Base-by-base conservation (phyloP, 2,329 filamentous ascomycete species). In the Stemphylium beticola region DNA sequence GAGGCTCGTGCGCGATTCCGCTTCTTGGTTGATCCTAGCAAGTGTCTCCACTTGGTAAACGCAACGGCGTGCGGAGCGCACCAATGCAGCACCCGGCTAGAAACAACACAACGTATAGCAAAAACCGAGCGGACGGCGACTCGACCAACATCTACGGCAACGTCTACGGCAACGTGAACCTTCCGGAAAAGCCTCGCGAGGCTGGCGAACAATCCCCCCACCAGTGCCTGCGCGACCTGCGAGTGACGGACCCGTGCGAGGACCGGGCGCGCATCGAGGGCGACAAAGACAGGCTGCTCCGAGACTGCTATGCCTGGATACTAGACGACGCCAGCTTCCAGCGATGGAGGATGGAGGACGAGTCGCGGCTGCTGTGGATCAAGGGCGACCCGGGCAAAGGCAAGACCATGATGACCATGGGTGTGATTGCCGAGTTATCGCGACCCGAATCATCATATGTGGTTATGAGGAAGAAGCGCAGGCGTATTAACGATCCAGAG, bases 341-440 rank as follows among this genome's bases (percentile, higher is more conserved):
- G 40, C 51, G 43, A 40, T 71, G 66, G 70, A 49, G 51, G 26
- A 50, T 12, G 24, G 11, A 55, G 6, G 18, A 40, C 34, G 39
- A 46, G 17, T n/a, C 43, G 17, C 60, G 61, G 18, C 44, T 75
- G 15, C 65, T 78, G n/a, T n/a, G n/a, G n/a, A n/a, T n/a, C n/a
- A n/a, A n/a, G n/a, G n/a, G n/a, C n/a, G n/a, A n/a, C n/a, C 18
- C 77, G 74, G 76, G 73, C 77, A 76, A 77, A 52, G 75, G 76
- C 15, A 78, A 77, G 60, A 71, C 61, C 49, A 57, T 40, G 57
- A 24, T 62, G 58, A 34, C 34, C 24, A 64, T 76, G 44, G 61
- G 69, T 47, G 32, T 34, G 5, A 40, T 57, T 12, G 43, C 6
- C 24, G 49, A 57, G 49, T 20, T 42, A 2, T 32, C 26, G 40